A percentile compares a stretch with the other conserved stretches of the same genome.
phyloP scores from a whole-genome alignment of 2,329 filamentous ascomycete genomes.

The Exophiala viscosa region DNA sequence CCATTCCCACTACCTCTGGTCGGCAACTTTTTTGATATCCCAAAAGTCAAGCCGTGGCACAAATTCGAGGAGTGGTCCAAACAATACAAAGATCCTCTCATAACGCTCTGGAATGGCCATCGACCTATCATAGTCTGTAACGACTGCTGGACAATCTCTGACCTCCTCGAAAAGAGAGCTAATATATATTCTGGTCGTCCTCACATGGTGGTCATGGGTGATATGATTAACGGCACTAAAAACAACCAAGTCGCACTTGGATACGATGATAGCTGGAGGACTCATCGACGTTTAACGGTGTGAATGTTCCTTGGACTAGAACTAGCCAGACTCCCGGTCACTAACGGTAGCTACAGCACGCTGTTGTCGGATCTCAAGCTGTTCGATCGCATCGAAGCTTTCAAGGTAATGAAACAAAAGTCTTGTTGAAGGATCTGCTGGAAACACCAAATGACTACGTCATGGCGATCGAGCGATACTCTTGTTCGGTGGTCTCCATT shows the following conservation, averaged over 20 bases:
- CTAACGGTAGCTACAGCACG: no score
- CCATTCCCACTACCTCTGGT: conserved; percentile 53
- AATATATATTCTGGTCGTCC: conserved; percentile 32
- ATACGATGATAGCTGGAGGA: conserved; percentile 36
- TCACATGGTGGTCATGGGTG: conserved; percentile 30
- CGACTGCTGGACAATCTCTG: conserved; percentile 31
- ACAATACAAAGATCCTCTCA: conserved; percentile 45
- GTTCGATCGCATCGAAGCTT: conserved; percentile 51
- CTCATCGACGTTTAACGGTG: conserved; percentile 42
- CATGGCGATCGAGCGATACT: conserved; percentile 38
- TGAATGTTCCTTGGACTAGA: no score
- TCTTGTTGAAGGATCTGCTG: conserved; percentile 45
- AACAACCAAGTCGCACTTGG: conserved; percentile 44
- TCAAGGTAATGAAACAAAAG: conserved; percentile 56
- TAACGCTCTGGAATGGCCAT: conserved; percentile 54
- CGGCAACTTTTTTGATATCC: conserved; percentile 54
- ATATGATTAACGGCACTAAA: conserved; percentile 33
- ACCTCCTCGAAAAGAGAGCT: conserved; percentile 33
- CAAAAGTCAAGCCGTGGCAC: conserved; percentile 54
- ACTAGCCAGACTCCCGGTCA: no score
- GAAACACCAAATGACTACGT: conserved; percentile 34
- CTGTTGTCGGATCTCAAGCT: conserved; percentile 52
- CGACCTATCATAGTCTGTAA: conserved; percentile 34
- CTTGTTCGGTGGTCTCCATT: conserved; percentile 39
- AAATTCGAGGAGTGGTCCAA: conserved; percentile 54